Evolutionary conservation across 306 rosid species (phyloP).

Genomic region (Heteromeles arbutifolia): DNA sequence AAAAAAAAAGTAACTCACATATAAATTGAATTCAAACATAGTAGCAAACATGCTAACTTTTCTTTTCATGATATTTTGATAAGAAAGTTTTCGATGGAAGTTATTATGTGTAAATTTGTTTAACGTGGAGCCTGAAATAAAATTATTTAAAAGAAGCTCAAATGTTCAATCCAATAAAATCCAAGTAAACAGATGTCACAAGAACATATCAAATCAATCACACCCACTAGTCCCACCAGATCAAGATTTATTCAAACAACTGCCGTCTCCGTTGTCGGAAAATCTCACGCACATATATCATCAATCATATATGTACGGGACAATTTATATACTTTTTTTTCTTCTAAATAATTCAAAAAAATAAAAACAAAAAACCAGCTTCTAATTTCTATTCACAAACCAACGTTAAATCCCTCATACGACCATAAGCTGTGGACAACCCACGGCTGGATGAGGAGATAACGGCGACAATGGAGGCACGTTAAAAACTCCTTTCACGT

Average conservation of each 20-base stretch:
- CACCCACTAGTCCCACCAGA: neutral
- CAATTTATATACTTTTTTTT: neutral
- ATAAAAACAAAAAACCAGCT: neutral
- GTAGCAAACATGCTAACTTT: too few species aligned
- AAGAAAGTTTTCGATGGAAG: too few species aligned
- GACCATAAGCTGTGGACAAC: constrained; percentile 57
- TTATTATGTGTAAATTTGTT: too few species aligned
- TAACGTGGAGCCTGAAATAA: too few species aligned
- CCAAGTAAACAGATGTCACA: neutral
- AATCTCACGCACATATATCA: neutral
- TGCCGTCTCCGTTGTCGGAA: neutral
- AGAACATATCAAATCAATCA: neutral
- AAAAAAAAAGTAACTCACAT: too few species aligned
- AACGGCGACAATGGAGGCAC: constrained; percentile 81
- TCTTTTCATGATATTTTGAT: too few species aligned
- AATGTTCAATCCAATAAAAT: too few species aligned
- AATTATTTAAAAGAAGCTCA: too few species aligned
- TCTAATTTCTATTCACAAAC: neutral
- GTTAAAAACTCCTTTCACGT: constrained; percentile 44
- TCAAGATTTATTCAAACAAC: neutral
- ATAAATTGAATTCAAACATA: too few species aligned
- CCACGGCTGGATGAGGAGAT: constrained; percentile 54
- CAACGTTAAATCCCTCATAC: neutral
- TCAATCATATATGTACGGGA: neutral
- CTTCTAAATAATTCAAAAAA: neutral